Evolutionary conservation across 2,329 filamentous ascomycete genomes (phyloP), one percentile per base, ranked within the genome.

Genomic region (Thielaviopsis euricoi): DNA sequence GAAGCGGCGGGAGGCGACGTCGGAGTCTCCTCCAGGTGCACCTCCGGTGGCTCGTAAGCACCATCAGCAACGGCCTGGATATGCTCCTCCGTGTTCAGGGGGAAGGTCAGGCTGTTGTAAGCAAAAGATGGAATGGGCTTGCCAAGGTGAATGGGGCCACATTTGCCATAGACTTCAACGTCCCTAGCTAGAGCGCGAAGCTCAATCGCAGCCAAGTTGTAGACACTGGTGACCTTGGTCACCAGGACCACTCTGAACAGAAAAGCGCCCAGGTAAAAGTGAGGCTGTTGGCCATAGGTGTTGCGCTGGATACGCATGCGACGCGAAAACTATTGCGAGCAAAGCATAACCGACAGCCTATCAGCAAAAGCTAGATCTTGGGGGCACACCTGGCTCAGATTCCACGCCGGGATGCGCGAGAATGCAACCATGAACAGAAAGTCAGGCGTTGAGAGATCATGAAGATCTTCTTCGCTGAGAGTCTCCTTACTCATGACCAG

Each of bases 331-430:
- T 57, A 57, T 25, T 26, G 26, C 49, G 49, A 52, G 25, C 50
- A 37, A 26, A 57, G 49, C 55, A 57, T 57, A 49, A 26, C 40
- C 21, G 48, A 52, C 49, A 57, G 50, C n/a, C 55, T 49, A n/a
- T 57, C 55, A 25, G 50, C 50, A 43, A 57, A 49, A 25, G 29
- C 29, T 29, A 52, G 25, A 25, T 57, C 55, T 12, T 43, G 25
- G 6, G 33, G 12, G 3, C 21, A 21, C 22, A 57, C 33, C n/a
- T 49, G 29, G 26, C 43, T 57, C 19, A 57, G 33, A 17, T 51
- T 57, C 55, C 55, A 57, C n/a, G 55, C 51, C 19, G 55, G 55
- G 21, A 57, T 29, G 33, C 53, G 53, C 12, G 55, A 57, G n/a
- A 57, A 52, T 22, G 49, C 55, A 46, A 57, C 55, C 48, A 57